phyloP scores from a whole-genome alignment of 208 protist species.

The Balamuthia mandrillaris region DNA sequence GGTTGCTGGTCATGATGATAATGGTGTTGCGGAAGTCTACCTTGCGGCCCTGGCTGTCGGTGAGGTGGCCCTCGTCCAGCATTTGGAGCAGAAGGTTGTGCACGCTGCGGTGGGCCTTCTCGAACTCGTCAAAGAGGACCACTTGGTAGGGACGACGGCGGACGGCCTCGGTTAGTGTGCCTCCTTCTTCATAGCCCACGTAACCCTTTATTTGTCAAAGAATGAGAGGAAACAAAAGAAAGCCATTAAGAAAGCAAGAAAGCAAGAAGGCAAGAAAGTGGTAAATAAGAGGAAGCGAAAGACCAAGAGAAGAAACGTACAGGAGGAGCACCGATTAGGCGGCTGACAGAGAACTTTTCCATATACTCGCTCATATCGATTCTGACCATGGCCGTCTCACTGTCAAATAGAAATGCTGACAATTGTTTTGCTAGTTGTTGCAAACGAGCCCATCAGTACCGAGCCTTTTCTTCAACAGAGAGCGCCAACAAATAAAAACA shows the following conservation, averaged over 20 bases:
- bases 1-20: conserved; percentile 96
- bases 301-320: neutral
- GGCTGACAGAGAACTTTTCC: conserved; percentile 89
- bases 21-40: conserved; percentile 97
- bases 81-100: conserved; percentile 96
- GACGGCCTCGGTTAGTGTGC: conserved; percentile 96
- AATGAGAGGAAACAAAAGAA: too few species aligned
- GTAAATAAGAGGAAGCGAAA: neutral
- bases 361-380: conserved; percentile 99
- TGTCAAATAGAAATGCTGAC: conserved; percentile 91
- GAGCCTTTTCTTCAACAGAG: conserved; percentile 82
- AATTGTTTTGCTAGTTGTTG: conserved; percentile 94
- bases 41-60: conserved; percentile 91
- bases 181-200: conserved; percentile 96
- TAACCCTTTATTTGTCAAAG: conserved; percentile 82
- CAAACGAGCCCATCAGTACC: too few species aligned
- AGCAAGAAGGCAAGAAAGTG: neutral
- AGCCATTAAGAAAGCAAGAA: too few species aligned
- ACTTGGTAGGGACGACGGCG: conserved; percentile 94
- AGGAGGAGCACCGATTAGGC: conserved; percentile 96
- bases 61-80: conserved; percentile 96
- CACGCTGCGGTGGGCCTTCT: conserved; percentile 97
- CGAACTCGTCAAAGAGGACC: conserved; percentile 97
- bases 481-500: conserved; percentile 61
- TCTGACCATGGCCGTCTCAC: conserved; percentile 91